A percentile compares a stretch with the other conserved stretches of the same genome.
Evolutionary conservation across 75 land plant genomes (phyloP).

Genomic region (Cryptomeria japonica): DNA sequence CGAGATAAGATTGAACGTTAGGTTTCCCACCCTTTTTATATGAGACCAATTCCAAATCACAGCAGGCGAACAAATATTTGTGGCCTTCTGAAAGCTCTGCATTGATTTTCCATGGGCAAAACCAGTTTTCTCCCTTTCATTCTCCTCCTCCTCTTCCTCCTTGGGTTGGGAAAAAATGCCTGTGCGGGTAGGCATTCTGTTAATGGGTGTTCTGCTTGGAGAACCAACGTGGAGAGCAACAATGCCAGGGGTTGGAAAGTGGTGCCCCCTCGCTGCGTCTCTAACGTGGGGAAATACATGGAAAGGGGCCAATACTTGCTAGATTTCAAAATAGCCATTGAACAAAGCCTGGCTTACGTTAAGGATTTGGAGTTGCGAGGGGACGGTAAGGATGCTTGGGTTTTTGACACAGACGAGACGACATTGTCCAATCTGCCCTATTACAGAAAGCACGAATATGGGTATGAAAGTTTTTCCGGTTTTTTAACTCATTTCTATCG

Average conservation of each 20-base stretch:
- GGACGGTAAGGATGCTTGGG: conserved; percentile 64
- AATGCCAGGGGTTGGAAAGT: conserved; percentile 44
- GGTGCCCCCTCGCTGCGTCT: conserved; percentile 48
- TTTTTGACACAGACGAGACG: conserved; percentile 89
- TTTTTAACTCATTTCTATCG: neutral
- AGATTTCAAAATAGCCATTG: conserved; percentile 45
- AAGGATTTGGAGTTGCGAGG: conserved; percentile 13
- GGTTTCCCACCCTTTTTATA: no score
- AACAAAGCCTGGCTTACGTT: conserved; percentile 32
- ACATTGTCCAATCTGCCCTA: conserved; percentile 77
- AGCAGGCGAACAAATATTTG: no score
- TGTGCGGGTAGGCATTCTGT: neutral
- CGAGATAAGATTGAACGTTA: no score
- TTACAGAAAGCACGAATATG: conserved; percentile 45
- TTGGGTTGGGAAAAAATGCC: neutral
- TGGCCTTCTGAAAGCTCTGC: no score
- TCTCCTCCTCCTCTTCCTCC: neutral
- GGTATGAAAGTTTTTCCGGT: conserved; percentile 17
- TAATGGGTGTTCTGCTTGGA: conserved; percentile 32
- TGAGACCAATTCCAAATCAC: no score
- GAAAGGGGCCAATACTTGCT: conserved; percentile 41
- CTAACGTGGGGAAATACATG: conserved; percentile 54
- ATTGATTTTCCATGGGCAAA: neutral
- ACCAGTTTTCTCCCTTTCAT: neutral
- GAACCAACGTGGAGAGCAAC: conserved; percentile 56